Evolutionary conservation across 805 yeast species (phyloP), one percentile per base, ranked within the genome.

Genomic region (Metschnikowia kofuensis): DNA sequence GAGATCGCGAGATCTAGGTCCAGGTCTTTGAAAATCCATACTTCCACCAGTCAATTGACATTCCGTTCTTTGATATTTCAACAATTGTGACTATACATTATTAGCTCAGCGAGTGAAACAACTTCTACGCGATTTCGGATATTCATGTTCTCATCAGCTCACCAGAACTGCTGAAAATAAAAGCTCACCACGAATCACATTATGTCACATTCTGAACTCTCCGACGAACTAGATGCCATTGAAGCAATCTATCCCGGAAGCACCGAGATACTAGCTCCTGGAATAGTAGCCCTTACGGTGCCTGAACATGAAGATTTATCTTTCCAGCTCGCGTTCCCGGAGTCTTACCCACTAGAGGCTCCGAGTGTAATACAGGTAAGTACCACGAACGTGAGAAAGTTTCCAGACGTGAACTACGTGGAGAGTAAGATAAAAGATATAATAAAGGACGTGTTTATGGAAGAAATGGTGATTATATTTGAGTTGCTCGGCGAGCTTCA

Each of bases 191-290:
- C 35, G 2, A 16, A 44, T 16, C n/a, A 12, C 13, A 21, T 31
- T 12, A 51, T 51, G 55, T 15, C 47, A 11, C 34, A 40, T 14
- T 29, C 49, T 32, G 57, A 53, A 16, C 49, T 56, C 14, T 39
- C 32, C 16, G 94, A 89, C 47, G 99, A 92, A 61, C 66, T 89
- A 15, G 83, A 79, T 36, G 92, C 96, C 11, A 82, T 92, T 10
- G 86, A 88, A 48, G 94, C 97, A 4, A 92, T 94, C 11, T 92
- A 82, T 61, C 97, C 96, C 0, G 87, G 76, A 13, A 74, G 81
- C 37, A 63, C 82, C 34, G 65, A 67, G 4, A 58, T 56, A 27
- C 45, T 76, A 7, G 74, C 67, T 0, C 68, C 73, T 0, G 67
- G 67, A 14, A 61, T 77, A 4, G 73, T 74, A 50, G 77, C 77